Evolutionary conservation across 108 stramenopile genomes (phyloP), one percentile per base, ranked within the genome.

Genomic region (Heterococcus sp.): DNA sequence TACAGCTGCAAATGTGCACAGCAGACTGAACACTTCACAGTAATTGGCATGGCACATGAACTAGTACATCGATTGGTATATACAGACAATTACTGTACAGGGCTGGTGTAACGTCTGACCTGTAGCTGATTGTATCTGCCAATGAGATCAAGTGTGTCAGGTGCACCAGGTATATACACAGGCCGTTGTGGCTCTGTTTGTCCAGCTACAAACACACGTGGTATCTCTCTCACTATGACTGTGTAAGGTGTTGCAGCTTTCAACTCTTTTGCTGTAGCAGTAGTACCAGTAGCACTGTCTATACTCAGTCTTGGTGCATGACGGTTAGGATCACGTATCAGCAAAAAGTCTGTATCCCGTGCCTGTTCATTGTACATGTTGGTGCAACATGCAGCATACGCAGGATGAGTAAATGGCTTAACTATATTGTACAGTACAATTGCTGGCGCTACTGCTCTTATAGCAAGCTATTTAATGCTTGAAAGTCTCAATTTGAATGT

Each of bases 291-390:
- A 14, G 58, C 58, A 26, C 58, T 14, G 58, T 26, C 21, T 14
- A 14, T 63, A 14, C 76, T 78, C 76, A 8, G 2, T 8, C 76
- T 69, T 68, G n/a, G 69, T n/a, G 33, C 32, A 68, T 3, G 2
- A n/a, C n/a, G n/a, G n/a, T n/a, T n/a, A n/a, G 78, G 78, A 37
- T 71, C 70, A 3, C 78, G 78, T 37, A 78, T 65, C 31, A 78
- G 68, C 58, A 78, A 38, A 29, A 71, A 78, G 70, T 78, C 78
- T 0, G 46, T 68, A n/a, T 71, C 58, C 3, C 68, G 78, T 0
- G 70, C 70, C 76, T 77, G 76, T 21, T 8, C 46, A 14, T n/a
- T n/a, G n/a, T n/a, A n/a, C n/a, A n/a, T n/a, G n/a, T n/a, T n/a
- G n/a, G n/a, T n/a, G n/a, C n/a, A n/a, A n/a, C n/a, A n/a, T n/a